Evolutionary conservation across 352 stramenopile genomes (phyloP).

Genomic region (Phytophthora aleatoria): DNA sequence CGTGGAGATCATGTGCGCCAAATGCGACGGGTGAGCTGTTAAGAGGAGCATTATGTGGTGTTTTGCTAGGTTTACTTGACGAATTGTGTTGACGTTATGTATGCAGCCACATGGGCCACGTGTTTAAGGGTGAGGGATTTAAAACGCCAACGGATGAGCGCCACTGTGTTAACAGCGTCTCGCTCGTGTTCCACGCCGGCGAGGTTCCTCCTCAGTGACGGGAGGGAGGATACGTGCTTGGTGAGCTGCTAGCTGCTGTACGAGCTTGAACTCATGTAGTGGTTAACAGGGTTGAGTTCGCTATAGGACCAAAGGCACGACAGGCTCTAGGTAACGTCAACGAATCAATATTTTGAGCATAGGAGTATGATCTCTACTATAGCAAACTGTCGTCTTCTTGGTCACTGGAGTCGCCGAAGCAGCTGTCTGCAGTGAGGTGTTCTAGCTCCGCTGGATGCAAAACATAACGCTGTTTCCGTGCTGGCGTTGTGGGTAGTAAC

Average conservation of each 20-base stretch:
- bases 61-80: slow-evolving; percentile 4
- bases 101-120: slow-evolving; percentile 88
- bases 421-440: slow-evolving; percentile 49
- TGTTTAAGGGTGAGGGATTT: slow-evolving; percentile 91
- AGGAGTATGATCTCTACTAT: slow-evolving; percentile 30
- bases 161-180: slow-evolving; percentile 92
- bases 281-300: slow-evolving; percentile 9
- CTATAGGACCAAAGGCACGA: slow-evolving; percentile 12
- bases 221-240: background rate
- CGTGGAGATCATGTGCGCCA: slow-evolving; percentile 90
- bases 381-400: slow-evolving; percentile 65
- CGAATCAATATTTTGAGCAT: slow-evolving; percentile 15
- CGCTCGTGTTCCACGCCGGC: slow-evolving; percentile 80
- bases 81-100: slow-evolving; percentile 7
- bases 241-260: slow-evolving; percentile 8
- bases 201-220: slow-evolving; percentile 54
- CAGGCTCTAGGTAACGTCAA: slow-evolving; percentile 4
- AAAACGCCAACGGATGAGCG: slow-evolving; percentile 88
- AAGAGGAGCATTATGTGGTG: slow-evolving; percentile 1
- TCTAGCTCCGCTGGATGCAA: slow-evolving; percentile 55
- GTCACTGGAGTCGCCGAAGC: slow-evolving; percentile 51
- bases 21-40: slow-evolving; percentile 72
- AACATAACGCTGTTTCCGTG: slow-evolving; percentile 19
- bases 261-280: slow-evolving; percentile 4
- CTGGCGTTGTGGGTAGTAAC: slow-evolving; percentile 50